A percentile compares a stretch with the other conserved stretches of the same genome.
phyloP scores from a whole-genome alignment of 225 moss, liverwort and hornwort species.

The Thuidium tamariscinum region DNA sequence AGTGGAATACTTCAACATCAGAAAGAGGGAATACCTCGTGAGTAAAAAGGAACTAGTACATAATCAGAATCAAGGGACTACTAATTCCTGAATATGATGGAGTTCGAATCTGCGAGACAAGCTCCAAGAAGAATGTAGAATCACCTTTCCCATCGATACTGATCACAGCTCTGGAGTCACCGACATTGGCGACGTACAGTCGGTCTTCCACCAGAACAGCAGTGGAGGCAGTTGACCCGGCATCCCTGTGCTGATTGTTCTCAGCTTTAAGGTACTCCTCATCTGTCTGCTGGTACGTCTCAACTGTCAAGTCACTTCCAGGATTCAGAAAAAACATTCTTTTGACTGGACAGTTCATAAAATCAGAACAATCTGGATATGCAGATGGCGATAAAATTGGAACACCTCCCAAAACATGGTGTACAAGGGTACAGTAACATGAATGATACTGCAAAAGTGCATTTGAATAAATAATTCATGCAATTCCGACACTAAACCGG shows the following conservation, averaged over 20 bases:
- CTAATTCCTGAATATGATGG: neutral
- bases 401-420: neutral
- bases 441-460: neutral
- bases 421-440: neutral
- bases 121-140: neutral
- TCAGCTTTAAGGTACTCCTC: constrained; percentile 67
- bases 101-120: neutral
- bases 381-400: neutral
- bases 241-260: constrained; percentile 72
- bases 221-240: constrained; percentile 94
- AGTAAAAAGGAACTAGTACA: neutral
- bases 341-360: neutral
- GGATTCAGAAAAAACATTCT: neutral
- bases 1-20: neutral
- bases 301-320: constrained; percentile 33
- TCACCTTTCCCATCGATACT: constrained; percentile 78
- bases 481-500: neutral
- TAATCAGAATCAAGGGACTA: neutral
- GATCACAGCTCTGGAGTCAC: constrained; percentile 91
- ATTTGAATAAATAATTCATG: neutral
- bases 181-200: constrained; percentile 86
- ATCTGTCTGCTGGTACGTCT: constrained; percentile 89
- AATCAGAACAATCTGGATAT: neutral
- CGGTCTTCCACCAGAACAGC: constrained; percentile 85
- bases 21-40: neutral